Evolutionary conservation across 2,329 filamentous ascomycete species (phyloP).

Genomic region (Dactylellina drechsleri): DNA sequence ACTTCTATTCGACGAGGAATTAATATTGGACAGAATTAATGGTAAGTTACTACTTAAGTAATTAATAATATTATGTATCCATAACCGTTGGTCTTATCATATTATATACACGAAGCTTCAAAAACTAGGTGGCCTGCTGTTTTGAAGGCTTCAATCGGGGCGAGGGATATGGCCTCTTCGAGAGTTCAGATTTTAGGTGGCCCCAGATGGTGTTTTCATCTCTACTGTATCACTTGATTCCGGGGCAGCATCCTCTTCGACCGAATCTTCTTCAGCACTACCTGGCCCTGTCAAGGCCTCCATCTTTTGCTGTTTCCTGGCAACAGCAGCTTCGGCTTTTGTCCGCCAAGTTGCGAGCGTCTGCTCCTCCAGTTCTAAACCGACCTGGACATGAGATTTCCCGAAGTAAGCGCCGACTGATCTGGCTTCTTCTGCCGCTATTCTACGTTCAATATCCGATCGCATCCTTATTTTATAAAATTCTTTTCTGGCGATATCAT

Average conservation of each 20-base stretch:
- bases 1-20: no score
- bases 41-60: no score
- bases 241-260: slow-evolving; percentile 18
- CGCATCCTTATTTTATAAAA: slow-evolving; percentile 86
- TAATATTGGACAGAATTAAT: no score
- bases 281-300: slow-evolving; percentile 59
- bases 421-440: slow-evolving; percentile 87
- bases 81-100: no score
- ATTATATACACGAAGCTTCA: no score
- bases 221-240: no score
- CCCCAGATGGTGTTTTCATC: no score
- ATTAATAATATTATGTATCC: no score
- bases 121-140: no score
- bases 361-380: slow-evolving; percentile 82
- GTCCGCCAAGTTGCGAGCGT: slow-evolving; percentile 84
- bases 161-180: no score
- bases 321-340: slow-evolving; percentile 69
- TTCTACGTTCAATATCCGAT: slow-evolving; percentile 81
- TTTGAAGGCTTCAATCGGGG: no score
- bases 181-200: no score
- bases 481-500: slow-evolving; percentile 86
- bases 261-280: slow-evolving; percentile 16
- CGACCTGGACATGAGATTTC: slow-evolving; percentile 76
- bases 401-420: slow-evolving; percentile 90
- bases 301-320: slow-evolving; percentile 57